Conservation (phyloP, 352 stramenopile species). For the Phytophthora pisi region DNA sequence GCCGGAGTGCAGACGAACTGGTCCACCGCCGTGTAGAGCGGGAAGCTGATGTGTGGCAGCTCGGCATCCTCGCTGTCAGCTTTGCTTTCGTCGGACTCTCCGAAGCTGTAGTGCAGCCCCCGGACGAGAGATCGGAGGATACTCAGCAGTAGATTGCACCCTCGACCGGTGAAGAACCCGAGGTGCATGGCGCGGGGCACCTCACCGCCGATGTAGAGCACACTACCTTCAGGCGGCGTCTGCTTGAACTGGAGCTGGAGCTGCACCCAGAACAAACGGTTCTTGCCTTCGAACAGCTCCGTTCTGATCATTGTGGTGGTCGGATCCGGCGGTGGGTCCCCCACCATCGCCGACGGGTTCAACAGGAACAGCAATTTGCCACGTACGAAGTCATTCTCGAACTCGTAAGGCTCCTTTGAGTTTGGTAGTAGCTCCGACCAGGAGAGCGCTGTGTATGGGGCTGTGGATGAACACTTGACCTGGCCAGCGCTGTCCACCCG, state of each 20-base stretch:
- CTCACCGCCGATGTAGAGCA: constrained; percentile 73
- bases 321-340: background rate
- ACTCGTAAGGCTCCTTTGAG: constrained; percentile 48
- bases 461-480: background rate
- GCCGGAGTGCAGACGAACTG: constrained; percentile 63
- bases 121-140: constrained; percentile 61
- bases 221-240: constrained; percentile 35
- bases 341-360: constrained; percentile 19
- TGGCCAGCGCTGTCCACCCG: constrained; percentile 16
- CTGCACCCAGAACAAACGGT: constrained; percentile 69
- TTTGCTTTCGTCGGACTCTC: constrained; percentile 9
- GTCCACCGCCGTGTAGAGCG: constrained; percentile 66
- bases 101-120: constrained; percentile 65
- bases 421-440: constrained; percentile 35
- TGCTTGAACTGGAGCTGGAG: constrained; percentile 76
- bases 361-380: constrained; percentile 77
- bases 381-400: constrained; percentile 84
- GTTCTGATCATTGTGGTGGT: constrained; percentile 30
- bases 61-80: constrained; percentile 46
- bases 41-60: constrained; percentile 71
- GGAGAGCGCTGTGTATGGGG: constrained; percentile 6
- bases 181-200: constrained; percentile 58
- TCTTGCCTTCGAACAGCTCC: constrained; percentile 50
- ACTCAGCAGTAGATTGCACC: constrained; percentile 60
- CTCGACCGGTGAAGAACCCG: constrained; percentile 56